Conservation (phyloP, 305 asterid species). For the Salvia sclarea region DNA sequence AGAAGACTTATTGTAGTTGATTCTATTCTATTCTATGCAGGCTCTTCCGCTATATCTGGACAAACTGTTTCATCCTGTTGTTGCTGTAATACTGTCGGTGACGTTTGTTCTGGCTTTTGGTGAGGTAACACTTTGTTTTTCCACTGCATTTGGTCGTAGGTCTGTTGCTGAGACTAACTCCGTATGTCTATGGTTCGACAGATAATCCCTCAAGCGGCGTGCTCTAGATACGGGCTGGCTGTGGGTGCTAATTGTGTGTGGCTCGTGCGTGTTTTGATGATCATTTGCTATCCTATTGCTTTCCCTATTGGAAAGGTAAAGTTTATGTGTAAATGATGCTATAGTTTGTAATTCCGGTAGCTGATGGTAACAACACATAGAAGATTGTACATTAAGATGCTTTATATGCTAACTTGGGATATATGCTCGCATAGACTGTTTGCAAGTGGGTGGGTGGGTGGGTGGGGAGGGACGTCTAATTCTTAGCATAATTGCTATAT, state of each 20-base stretch:
- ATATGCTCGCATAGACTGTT: not conserved
- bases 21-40: constrained; percentile 43
- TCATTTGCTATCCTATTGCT: constrained; percentile 78
- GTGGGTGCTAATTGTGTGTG: constrained; percentile 89
- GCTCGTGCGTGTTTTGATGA: constrained; percentile 91
- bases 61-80: constrained; percentile 85
- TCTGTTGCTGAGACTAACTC: constrained; percentile 27
- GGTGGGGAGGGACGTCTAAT: not conserved
- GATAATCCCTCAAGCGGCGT: constrained; percentile 93
- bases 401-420: not conserved
- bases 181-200: constrained; percentile 32
- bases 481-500: not conserved
- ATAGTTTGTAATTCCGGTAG: not conserved
- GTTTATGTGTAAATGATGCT: not conserved
- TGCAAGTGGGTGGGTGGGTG: too few relatives aligned
- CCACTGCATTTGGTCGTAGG: constrained; percentile 5
- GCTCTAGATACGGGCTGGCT: constrained; percentile 88
- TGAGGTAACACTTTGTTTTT: constrained; percentile 64
- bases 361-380: not conserved
- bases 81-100: constrained; percentile 89
- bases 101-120: constrained; percentile 95
- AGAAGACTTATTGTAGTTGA: not conserved
- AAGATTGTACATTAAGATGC: not conserved
- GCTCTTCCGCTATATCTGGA: constrained; percentile 93
- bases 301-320: constrained; percentile 91